Base-by-base conservation (phyloP, 1,139 yeast species). In the Diutina neorugosa region DNA sequence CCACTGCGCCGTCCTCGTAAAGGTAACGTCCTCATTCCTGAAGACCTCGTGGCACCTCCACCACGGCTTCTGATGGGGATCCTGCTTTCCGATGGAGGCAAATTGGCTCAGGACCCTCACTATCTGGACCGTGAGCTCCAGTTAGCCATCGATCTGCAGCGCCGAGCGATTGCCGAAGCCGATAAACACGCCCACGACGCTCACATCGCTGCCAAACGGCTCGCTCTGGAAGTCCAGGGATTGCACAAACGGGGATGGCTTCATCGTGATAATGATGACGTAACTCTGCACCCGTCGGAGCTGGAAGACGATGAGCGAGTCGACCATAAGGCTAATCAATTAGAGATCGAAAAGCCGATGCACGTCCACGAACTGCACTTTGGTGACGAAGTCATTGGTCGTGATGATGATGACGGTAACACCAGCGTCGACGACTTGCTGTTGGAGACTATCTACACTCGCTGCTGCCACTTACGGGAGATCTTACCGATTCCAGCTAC, bases 401-500 rank as follows among this genome's bases (percentile, higher is more conserved):
- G 53, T 6, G 55, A 53, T 4, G 44, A 54, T n/a, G 18, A 27
- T 21, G 37, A 44, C 49, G 49, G 7, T n/a, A 61, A 40, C 34
- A 7, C 21, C 19, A 44, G 4, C 16, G 31, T 12, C 4, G 67
- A 62, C 52, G 61, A 73, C 65, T 59, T 82, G 14, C 73, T 87
- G 0, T 69, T 88, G 55, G 95, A 87, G 61, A 79, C 82, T 47
- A 72, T 91, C 16, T 91, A 91, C 65, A 88, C 97, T 0, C 73
- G 97, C 58, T 90, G 97, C 65, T 91, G 97, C 63, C 98, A 91
- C 67, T 72, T 91, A 57, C 75, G 98, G 54, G 98, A 91, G 62
- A 91, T 91, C 53, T 69, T 91, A 58, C 98, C 98, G 0, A 90
- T 91, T 56, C 95, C 96, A 1, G 96, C 96, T 0, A 89, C 95